Evolutionary conservation across 2,329 filamentous ascomycete genomes (phyloP), one percentile per base, ranked within the genome.

Genomic region (Pseudogymnoascus sp.): DNA sequence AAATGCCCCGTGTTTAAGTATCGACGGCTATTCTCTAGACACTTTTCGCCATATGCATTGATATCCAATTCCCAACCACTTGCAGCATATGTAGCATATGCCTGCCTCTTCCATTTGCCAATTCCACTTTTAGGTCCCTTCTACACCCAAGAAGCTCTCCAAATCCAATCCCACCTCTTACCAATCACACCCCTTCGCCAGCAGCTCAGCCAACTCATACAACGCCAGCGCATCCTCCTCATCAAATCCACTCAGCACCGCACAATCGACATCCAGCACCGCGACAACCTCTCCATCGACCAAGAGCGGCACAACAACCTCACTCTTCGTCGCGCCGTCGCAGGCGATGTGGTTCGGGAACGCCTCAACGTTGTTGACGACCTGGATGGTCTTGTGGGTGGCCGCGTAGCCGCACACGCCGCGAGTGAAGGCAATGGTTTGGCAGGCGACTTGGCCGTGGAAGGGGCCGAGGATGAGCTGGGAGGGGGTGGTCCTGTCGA

Each of bases 321-420:
- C 90, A 71, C 89, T 92, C 75, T 78, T 83, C 68, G 84, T 90
- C 62, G 84, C 86, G 3, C 83, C 82, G 72, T 94, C 90, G 71
- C 90, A 93, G 8, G 90, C 89, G 70, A 94, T 92, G 71, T 93
- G 90, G 1, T 88, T 89, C 0, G 88, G 87, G 69, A 93, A 93
- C 59, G 75, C 70, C 44, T 90, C 85, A 6, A 94, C 89, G 71
- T 94, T 85, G 10, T 78, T 75, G 0, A 88, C 81, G 5, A 92
- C 72, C 74, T 90, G 87, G 9, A 89, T 92, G 63, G 75, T 71
- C 47, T 74, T 74, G 3, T 77, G 80, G 24, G 79, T 70, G 1
- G 88, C 89, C 0, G 89, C 88, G 5, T 83, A 76, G 2, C 90
- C 90, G 71, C 90, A 93, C 4, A 94, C 90, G 31, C 90, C 90